Percentiles rank a stretch among this genome's conserved stretches.
phyloP scores from a whole-genome alignment of 2,329 filamentous ascomycete genomes.

The Xylariaceae sp. region DNA sequence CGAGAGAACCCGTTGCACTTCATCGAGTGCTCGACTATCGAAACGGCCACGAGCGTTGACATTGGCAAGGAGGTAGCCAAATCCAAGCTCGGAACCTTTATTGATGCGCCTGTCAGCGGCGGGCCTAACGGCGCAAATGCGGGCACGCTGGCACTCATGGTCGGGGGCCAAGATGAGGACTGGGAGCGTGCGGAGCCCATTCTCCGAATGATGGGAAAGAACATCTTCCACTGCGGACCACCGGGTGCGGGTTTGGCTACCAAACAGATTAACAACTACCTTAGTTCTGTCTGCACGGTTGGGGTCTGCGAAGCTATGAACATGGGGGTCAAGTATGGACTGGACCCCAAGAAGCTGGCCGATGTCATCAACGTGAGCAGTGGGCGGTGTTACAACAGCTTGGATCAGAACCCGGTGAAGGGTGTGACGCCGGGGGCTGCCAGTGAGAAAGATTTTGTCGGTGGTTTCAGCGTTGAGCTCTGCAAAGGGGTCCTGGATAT shows the following conservation, averaged over 20 bases:
- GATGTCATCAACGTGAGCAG: slow-evolving; percentile 24
- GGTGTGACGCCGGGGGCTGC: slow-evolving; percentile 19
- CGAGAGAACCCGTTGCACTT: slow-evolving; percentile 18
- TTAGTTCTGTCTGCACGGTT: slow-evolving; percentile 20
- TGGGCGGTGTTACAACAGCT: slow-evolving; percentile 22
- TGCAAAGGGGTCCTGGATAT: slow-evolving; percentile 25
- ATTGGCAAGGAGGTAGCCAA: slow-evolving; percentile 8
- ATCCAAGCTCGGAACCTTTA: slow-evolving; percentile 18
- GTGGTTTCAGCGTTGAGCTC: slow-evolving; percentile 23
- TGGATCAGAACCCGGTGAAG: slow-evolving; percentile 23
- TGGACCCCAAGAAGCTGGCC: slow-evolving; percentile 21
- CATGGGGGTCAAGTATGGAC: slow-evolving; percentile 23
- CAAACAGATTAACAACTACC: slow-evolving; percentile 27
- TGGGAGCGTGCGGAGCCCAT: slow-evolving; percentile 15
- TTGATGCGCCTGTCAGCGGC: slow-evolving; percentile 23
- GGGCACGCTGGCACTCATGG: slow-evolving; percentile 20
- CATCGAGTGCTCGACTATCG: slow-evolving; percentile 25
- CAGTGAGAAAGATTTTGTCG: slow-evolving; percentile 20
- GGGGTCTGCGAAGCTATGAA: slow-evolving; percentile 26
- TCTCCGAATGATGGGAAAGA: slow-evolving; percentile 20
- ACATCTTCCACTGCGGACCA: slow-evolving; percentile 22
- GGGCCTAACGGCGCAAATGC: slow-evolving; percentile 21
- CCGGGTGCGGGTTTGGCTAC: slow-evolving; percentile 17
- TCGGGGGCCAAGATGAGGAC: slow-evolving; percentile 20
- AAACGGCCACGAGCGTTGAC: slow-evolving; percentile 19